These are phyloP conservation scores for Puccinia coronata DNA, from an alignment of 1,284 basidiomycete genomes.

Conservation along the genomic window DNA sequence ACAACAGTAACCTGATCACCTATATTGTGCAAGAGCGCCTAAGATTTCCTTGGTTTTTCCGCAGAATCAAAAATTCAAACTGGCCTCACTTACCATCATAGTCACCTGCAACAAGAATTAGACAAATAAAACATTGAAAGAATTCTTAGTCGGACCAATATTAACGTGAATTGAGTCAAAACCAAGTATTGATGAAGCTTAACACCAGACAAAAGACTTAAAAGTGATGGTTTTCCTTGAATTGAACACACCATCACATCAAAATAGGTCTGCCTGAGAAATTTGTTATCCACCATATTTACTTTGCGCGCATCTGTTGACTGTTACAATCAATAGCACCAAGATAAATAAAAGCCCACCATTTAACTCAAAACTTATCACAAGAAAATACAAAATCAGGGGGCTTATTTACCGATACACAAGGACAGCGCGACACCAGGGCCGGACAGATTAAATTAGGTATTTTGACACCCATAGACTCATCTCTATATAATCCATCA, in stretches of 20 bases:
- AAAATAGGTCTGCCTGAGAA: conserved; percentile 12
- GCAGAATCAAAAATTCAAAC: too few species aligned
- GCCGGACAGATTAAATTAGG: conserved; percentile 3
- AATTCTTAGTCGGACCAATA: too few species aligned
- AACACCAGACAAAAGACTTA: conserved; percentile 41
- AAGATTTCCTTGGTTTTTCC: too few species aligned
- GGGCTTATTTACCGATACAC: conserved; percentile 13
- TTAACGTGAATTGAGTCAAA: background rate
- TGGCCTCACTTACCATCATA: too few species aligned
- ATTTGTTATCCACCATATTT: conserved; percentile 20
- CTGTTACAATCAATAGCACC: background rate
- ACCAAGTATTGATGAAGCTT: background rate
- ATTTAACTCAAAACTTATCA: background rate
- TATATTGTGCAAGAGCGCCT: too few species aligned
- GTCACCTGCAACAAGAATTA: conserved; percentile 9
- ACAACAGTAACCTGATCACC: too few species aligned
- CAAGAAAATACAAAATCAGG: background rate
- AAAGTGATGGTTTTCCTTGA: conserved; percentile 16
- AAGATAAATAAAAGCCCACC: background rate
- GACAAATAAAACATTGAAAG: background rate
- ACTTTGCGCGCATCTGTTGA: conserved; percentile 39
- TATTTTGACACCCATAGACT: background rate
- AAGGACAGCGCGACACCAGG: conserved; percentile 28
- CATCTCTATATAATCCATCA: background rate
- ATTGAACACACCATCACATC: conserved; percentile 47